Evolutionary conservation across 1,284 basidiomycete genomes (phyloP).

Genomic region (Ceratobasidium sp.): DNA sequence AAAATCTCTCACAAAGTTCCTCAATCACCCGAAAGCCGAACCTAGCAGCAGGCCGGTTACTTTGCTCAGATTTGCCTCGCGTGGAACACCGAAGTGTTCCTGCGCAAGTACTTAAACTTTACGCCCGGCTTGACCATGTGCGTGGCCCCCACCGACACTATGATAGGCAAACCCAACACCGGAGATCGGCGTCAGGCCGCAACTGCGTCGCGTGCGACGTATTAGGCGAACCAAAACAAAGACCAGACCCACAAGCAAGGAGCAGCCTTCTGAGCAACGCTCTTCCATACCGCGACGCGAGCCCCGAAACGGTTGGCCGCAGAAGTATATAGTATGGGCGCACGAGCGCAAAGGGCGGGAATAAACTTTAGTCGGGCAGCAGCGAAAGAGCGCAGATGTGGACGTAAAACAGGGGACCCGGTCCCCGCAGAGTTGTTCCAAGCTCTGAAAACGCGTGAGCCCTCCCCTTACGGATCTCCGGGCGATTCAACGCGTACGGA

Average conservation of each 20-base stretch:
- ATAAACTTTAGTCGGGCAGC: not conserved
- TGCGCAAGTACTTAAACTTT: not conserved
- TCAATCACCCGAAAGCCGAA: not conserved
- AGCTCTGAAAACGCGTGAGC: not conserved
- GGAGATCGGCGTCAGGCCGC: too few species aligned
- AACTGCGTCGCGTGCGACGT: too few species aligned
- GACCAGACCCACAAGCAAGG: too few species aligned
- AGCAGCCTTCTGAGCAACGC: too few species aligned
- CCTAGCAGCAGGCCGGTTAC: not conserved
- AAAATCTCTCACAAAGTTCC: not conserved
- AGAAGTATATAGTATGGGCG: too few species aligned
- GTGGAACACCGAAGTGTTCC: not conserved
- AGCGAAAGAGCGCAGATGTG: not conserved
- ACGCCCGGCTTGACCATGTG: not conserved
- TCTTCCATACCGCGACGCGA: too few species aligned
- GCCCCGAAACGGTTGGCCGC: not conserved
- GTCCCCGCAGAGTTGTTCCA: conserved; percentile 35
- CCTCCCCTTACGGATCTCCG: conserved; percentile 18
- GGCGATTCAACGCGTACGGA: conserved; percentile 8
- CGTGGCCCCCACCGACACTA: too few species aligned
- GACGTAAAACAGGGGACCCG: not conserved
- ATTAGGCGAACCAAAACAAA: too few species aligned
- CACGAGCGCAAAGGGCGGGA: conserved; percentile 6
- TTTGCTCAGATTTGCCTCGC: not conserved
- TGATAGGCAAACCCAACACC: too few species aligned